Percentiles rank a stretch among this genome's conserved stretches.
phyloP scores from a whole-genome alignment of 2,329 filamentous ascomycete genomes.

The Mycogone perniciosa region DNA sequence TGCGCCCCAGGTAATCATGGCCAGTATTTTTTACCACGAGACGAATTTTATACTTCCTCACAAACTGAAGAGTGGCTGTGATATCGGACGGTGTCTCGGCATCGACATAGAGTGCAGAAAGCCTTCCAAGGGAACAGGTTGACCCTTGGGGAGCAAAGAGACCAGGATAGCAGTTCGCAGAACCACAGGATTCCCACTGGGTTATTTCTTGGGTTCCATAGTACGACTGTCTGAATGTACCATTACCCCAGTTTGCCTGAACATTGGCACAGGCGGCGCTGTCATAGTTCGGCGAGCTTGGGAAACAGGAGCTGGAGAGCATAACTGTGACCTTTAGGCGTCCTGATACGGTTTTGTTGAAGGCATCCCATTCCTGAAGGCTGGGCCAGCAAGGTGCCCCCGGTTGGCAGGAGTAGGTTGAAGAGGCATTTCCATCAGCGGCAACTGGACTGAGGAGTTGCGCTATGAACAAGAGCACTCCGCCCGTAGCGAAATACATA shows the following conservation, averaged over 20 bases:
- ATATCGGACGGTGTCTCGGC: not conserved
- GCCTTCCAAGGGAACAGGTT: conserved; percentile 1
- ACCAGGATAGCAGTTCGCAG: conserved; percentile 3
- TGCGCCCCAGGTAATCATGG: conserved; percentile 29
- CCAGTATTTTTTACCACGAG: conserved; percentile 31
- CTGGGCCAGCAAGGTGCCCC: conserved; percentile 42
- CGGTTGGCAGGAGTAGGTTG: not conserved
- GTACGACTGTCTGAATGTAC: not conserved
- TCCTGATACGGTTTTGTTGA: conserved; percentile 47
- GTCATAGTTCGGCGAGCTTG: conserved; percentile 1
- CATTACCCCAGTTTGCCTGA: not conserved
- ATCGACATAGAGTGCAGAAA: conserved; percentile 3
- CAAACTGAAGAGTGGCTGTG: conserved; percentile 29
- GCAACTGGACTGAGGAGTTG: not conserved
- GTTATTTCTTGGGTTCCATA: not conserved
- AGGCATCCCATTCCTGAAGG: conserved; percentile 34
- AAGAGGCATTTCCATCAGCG: not conserved
- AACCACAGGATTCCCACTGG: conserved; percentile 1
- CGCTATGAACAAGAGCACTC: not conserved
- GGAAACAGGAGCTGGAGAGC: conserved; percentile 38
- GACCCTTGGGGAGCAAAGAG: not conserved
- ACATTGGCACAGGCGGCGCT: not conserved
- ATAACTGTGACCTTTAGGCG: conserved; percentile 45
- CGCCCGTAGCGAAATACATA: not conserved
- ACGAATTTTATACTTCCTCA: conserved; percentile 30